A percentile compares a stretch with the other conserved stretches of the same genome.
phyloP scores from a whole-genome alignment of 2,329 filamentous ascomycete species.

The Sclerotinia trifoliorum region DNA sequence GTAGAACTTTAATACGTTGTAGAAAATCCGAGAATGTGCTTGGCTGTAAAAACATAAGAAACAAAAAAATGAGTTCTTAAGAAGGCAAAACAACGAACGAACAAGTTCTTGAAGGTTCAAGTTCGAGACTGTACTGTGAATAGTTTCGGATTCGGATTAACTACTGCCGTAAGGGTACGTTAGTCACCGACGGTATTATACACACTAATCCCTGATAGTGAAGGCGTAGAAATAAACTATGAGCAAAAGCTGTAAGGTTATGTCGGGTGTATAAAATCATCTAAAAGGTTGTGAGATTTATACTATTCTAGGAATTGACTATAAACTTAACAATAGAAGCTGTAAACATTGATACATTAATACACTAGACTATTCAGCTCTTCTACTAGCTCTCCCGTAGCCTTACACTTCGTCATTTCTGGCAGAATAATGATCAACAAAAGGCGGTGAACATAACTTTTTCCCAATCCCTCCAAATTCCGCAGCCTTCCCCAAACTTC shows the following conservation, averaged over 20 bases:
- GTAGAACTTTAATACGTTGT: neutral
- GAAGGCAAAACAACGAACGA: neutral
- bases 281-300: no score
- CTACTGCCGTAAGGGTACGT: neutral
- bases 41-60: neutral
- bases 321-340: no score
- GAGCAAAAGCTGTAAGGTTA: no score
- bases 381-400: no score
- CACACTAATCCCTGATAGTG: neutral
- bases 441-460: neutral
- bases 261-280: no score
- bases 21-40: neutral
- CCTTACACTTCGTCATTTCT: neutral
- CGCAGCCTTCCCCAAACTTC: slow-evolving; percentile 9
- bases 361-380: no score
- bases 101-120: neutral
- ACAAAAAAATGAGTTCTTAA: neutral
- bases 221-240: neutral
- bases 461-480: neutral
- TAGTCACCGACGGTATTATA: neutral
- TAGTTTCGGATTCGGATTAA: slow-evolving; percentile 1
- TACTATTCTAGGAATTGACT: no score
- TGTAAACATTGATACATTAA: no score
- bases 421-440: neutral
- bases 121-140: neutral